phyloP scores from a whole-genome alignment of 2,329 filamentous ascomycete species.

The Aspergillus brasiliensis region DNA sequence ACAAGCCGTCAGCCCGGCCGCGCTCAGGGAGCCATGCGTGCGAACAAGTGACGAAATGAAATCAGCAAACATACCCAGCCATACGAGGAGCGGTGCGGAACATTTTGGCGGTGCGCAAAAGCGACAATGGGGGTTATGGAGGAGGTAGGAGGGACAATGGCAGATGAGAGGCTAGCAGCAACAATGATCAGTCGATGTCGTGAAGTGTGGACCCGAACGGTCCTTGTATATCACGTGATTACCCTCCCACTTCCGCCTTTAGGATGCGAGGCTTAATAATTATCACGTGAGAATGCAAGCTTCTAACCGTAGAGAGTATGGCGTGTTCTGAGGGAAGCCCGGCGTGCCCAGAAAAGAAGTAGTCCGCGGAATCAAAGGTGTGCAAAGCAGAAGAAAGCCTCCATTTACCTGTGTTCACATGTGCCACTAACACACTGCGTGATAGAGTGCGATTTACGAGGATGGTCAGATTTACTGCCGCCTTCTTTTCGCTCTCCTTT shows the following conservation, averaged over 20 bases:
- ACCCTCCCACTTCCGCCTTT: constrained; percentile 35
- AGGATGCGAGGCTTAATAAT: constrained; percentile 28
- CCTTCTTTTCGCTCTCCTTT: constrained; percentile 18
- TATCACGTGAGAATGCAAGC: constrained; percentile 14
- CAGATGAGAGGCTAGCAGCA: constrained; percentile 23
- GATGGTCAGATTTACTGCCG: constrained; percentile 29
- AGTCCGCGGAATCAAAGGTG: constrained; percentile 11
- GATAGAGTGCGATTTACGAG: constrained; percentile 20
- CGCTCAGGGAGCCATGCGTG: constrained; percentile 10
- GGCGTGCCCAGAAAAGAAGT: constrained; percentile 14
- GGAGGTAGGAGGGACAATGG: constrained; percentile 30
- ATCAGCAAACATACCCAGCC: constrained; percentile 42
- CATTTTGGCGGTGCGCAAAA: constrained; percentile 39
- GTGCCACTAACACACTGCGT: constrained; percentile 1
- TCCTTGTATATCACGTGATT: constrained; percentile 31
- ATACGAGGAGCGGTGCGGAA: constrained; percentile 46
- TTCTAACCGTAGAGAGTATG: constrained; percentile 13
- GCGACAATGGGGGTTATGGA: constrained; percentile 26
- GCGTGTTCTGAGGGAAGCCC: background rate
- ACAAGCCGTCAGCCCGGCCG: constrained; percentile 22
- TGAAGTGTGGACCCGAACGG: constrained; percentile 31
- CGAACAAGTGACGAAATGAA: background rate
- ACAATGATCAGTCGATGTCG: constrained; percentile 30
- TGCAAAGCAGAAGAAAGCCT: constrained; percentile 4
- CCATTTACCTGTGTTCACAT: background rate